These are phyloP conservation scores for Lomentospora prolificans DNA, from an alignment of 2,329 filamentous ascomycete genomes.

Conservation along the genomic window DNA sequence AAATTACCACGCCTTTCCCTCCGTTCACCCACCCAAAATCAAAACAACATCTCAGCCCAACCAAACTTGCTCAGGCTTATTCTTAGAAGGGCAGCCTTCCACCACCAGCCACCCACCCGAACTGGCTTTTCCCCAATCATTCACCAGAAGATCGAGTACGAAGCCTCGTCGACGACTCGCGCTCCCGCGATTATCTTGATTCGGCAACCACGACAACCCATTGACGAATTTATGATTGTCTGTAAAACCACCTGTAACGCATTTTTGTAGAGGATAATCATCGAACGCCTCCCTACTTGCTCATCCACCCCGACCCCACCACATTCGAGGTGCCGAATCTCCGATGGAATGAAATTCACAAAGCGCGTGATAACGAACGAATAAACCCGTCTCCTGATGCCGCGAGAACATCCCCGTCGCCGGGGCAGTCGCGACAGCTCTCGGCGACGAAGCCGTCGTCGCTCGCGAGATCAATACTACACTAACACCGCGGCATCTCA, in stretches of 20 bases:
- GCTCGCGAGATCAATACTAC: constrained; percentile 6
- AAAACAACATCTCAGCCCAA: constrained; percentile 10
- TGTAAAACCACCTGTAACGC: neutral
- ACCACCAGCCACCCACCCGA: constrained; percentile 3
- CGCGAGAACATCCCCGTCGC: constrained; percentile 8
- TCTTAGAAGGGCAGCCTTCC: neutral
- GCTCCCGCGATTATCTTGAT: neutral
- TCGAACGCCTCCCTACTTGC: neutral
- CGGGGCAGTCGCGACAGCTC: constrained; percentile 10
- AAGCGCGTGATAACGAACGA: neutral
- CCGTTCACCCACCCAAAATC: constrained; percentile 2
- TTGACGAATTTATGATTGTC: neutral
- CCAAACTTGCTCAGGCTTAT: neutral
- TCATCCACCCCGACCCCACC: neutral
- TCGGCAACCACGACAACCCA: neutral
- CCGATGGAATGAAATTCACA: neutral
- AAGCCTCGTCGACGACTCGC: neutral
- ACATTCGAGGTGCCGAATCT: neutral
- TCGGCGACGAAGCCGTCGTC: constrained; percentile 7
- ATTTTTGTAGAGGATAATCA: neutral
- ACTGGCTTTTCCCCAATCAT: neutral
- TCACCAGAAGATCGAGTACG: neutral
- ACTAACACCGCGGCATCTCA: constrained; percentile 7
- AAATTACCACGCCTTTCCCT: neutral
- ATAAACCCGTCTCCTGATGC: constrained; percentile 3